Conservation (phyloP, 495 filamentous ascomycete species). For the Neurospora sp. region DNA sequence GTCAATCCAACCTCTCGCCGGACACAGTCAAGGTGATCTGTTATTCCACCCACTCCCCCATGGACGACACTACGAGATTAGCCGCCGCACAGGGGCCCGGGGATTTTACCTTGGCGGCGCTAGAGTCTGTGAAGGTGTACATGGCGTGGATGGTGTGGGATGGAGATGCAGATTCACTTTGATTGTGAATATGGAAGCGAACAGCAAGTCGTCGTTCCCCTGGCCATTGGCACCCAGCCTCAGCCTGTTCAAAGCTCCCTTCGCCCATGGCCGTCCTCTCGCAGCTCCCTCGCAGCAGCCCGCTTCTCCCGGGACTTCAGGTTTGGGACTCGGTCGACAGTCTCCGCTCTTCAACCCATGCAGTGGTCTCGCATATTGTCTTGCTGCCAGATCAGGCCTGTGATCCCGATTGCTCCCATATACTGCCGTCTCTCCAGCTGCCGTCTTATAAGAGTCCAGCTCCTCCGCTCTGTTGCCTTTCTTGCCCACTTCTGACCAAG, state of each 20-base stretch:
- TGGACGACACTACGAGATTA: not conserved
- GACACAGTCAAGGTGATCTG: not conserved
- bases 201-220: not conserved
- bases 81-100: not conserved
- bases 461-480: not conserved
- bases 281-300: not conserved
- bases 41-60: not conserved
- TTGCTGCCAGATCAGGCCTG: constrained; percentile 4
- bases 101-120: not conserved
- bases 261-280: not conserved
- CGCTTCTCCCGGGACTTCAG: not conserved
- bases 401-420: not conserved
- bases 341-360: not conserved
- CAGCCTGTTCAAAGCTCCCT: not conserved
- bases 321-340: not conserved
- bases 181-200: not conserved
- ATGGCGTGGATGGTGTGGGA: not conserved
- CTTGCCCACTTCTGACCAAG: not conserved
- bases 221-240: not conserved
- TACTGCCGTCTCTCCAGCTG: not conserved
- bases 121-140: not conserved
- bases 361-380: constrained; percentile 12
- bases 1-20: not conserved
- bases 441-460: not conserved
- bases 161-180: not conserved